phyloP scores from a whole-genome alignment of 2,329 filamentous ascomycete genomes.

The Talaromyces sp. region DNA sequence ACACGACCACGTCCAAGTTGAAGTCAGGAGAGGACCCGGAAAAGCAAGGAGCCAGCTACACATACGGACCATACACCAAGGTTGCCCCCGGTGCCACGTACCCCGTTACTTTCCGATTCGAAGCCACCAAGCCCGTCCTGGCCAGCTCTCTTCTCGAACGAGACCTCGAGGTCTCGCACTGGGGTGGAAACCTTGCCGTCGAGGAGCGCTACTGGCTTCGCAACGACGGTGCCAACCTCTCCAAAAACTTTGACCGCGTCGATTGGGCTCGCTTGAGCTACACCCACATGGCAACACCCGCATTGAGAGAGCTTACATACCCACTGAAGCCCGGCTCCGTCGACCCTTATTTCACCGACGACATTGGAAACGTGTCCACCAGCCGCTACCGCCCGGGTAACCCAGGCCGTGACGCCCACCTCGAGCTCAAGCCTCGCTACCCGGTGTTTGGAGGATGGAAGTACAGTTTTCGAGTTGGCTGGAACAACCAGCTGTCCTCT shows the following conservation, averaged over 20 bases:
- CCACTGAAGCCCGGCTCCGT: conserved; percentile 72
- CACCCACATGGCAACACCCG: conserved; percentile 68
- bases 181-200: conserved; percentile 92
- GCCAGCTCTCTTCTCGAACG: conserved; percentile 76
- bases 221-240: conserved; percentile 77
- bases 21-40: conserved; percentile 64
- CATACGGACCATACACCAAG: conserved; percentile 80
- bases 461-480: conserved; percentile 93
- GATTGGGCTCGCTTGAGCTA: conserved; percentile 65
- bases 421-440: conserved; percentile 90
- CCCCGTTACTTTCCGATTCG: conserved; percentile 76
- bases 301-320: conserved; percentile 75
- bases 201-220: conserved; percentile 88
- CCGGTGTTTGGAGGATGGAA: conserved; percentile 98
- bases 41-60: conserved; percentile 78
- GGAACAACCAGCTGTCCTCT: conserved; percentile 78
- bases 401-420: conserved; percentile 68
- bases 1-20: conserved; percentile 62
- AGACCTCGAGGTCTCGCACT: conserved; percentile 92
- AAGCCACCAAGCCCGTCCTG: conserved; percentile 87
- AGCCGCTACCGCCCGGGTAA: conserved; percentile 68
- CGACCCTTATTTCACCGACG: conserved; percentile 91
- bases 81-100: conserved; percentile 70
- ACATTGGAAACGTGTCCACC: conserved; percentile 95
- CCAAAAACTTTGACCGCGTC: conserved; percentile 66